These are phyloP conservation scores for Boletus huronensis DNA, from an alignment of 768 basidiomycete species.

Conservation along the genomic window DNA sequence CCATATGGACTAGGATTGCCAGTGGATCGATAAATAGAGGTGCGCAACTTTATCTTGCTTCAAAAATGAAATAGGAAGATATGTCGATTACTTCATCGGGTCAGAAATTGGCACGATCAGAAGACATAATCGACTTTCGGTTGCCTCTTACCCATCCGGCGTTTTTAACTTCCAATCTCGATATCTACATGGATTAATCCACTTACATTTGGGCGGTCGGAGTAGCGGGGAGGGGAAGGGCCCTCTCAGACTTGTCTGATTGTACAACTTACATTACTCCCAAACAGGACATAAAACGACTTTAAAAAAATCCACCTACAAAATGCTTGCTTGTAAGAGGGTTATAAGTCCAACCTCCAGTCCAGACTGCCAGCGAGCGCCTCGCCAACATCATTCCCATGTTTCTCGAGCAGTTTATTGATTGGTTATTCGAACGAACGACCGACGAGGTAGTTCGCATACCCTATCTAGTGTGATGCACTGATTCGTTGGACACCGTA, in stretches of 20 bases:
- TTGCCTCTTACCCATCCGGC: neutral
- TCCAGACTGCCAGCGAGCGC: too few species aligned
- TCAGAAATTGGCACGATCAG: neutral
- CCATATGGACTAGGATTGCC: neutral
- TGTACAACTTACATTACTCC: too few species aligned
- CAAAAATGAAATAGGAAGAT: neutral
- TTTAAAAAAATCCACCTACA: neutral
- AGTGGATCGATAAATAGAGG: neutral
- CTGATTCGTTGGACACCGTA: neutral
- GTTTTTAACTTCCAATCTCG: neutral
- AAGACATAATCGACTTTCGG: neutral
- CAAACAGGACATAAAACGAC: too few species aligned
- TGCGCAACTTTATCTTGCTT: neutral
- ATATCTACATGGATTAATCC: too few species aligned
- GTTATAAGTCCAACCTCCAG: neutral
- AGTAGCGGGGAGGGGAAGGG: too few species aligned
- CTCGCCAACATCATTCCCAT: neutral
- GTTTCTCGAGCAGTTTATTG: neutral
- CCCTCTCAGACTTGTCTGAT: too few species aligned
- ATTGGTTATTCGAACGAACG: slow-evolving; percentile 1
- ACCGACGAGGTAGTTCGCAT: neutral
- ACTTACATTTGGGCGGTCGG: too few species aligned
- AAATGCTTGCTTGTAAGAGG: neutral
- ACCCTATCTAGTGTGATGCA: too few species aligned
- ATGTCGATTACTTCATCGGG: too few species aligned